Base-by-base conservation (phyloP, 179 eudicot genomes). In the Heliamphora pulchella region DNA sequence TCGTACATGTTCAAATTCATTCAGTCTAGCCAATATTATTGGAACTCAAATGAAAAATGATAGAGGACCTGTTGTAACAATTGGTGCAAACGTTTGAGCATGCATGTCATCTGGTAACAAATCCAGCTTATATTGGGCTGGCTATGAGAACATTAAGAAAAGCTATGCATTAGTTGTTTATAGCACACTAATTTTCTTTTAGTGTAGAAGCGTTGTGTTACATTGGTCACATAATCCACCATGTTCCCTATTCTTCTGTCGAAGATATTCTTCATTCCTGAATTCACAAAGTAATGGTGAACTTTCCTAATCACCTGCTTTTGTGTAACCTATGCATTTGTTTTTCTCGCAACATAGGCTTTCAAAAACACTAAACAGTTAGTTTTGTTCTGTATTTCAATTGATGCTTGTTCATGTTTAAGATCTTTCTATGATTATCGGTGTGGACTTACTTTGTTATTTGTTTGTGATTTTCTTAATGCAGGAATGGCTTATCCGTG, bases 401-500 rank as follows among this genome's bases (percentile, higher is more conserved):
- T 31, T 78, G 17, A 9, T 63, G n/a, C 9, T 62, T 17, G 47
- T 9, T 17, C 39, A 4, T 68, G 51, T 20, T 51, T 18, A 50
- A 5, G n/a, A 8, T 51, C 1, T 10, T 18, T 51, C 59, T 50
- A 20, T 50, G 44, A 4, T 20, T 22, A 13, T 51, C n/a, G 48
- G 62, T 73, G 39, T 73, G 22, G 46, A 73, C 13, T 57, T 73
- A 1, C 46, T 51, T 41, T 72, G 75, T 72, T 50, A 50, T 71
- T 31, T 39, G 46, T 73, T 41, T 76, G 48, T 48, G 22, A 2
- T 17, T 39, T 58, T 47, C 76, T 77, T 62, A 55, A 58, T 81
- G 86, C 89, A 92, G 97, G 84, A 91, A 92, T 86, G 97, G 97
- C 76, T 75, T 92, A 67, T 82, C 88, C 51, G 86, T 77, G 64